Evolutionary conservation across 768 basidiomycete genomes (phyloP), one percentile per base, ranked within the genome.

Genomic region (Lactarius psammicola): DNA sequence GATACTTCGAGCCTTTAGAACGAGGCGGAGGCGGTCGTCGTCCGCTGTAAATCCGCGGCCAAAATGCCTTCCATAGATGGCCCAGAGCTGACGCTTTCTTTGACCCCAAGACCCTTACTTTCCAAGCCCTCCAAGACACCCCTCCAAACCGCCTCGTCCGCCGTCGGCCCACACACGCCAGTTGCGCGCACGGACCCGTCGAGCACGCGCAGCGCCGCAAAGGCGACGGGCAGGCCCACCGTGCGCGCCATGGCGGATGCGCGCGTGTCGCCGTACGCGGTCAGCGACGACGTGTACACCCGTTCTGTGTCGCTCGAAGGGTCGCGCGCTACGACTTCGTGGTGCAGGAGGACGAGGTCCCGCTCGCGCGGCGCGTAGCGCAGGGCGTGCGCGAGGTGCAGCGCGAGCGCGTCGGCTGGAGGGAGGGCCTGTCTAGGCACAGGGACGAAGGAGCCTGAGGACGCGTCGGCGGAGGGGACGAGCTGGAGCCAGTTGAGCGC

Each of bases 211-310:
- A 90, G 74, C 1, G 93, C 86, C 1, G 93, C 93, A 71, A 94
- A 85, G 1, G 91, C 95, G 8, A 95, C 85, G 0, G 95, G 95
- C 54, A 95, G 76, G 4, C 94, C 94, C 20, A 97, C 95, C 3
- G 90, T 92, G 34, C 87, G 80, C n/a, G 93, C 85, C 95, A 97
- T 97, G 5, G 95, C 95, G 0, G 90, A 89, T 3, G 82, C 83
- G 1, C 72, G 73, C 8, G 77, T 68, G 23, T 79, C 82, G 1
- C 88, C 94, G 69, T 88, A 89, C 36, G 82, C 76, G 28, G 88
- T 78, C 17, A 94, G 74, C 28, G 84, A 82, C 9, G 91, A 90
- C 13, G 85, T 87, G 69, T 94, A 83, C 36, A 85, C 81, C 69
- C 86, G 80, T 69, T 82, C 79, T 23, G 67, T 42, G 63, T 60